Evolutionary conservation across 169 alveolate genomes (phyloP).

Genomic region (Toxoplasma gondii): DNA sequence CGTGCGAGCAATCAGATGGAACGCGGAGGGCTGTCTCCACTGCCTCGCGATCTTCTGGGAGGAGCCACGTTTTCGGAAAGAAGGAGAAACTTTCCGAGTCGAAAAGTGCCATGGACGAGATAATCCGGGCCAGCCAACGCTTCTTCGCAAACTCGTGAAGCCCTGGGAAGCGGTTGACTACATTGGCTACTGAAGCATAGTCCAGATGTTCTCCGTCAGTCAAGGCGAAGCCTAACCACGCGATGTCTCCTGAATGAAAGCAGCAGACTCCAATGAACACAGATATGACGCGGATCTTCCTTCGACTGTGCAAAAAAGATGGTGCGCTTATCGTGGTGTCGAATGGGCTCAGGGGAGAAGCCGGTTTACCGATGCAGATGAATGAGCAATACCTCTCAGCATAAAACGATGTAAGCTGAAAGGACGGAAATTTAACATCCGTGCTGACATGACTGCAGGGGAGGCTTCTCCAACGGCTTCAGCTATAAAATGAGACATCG

Average conservation of each 20-base stretch:
- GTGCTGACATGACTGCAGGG: too few species aligned
- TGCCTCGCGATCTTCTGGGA: conserved; percentile 53
- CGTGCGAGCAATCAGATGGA: not conserved
- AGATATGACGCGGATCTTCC: too few species aligned
- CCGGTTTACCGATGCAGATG: too few species aligned
- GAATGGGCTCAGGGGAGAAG: too few species aligned
- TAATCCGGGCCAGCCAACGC: conserved; percentile 48
- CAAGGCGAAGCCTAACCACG: conserved; percentile 44
- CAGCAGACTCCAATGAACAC: too few species aligned
- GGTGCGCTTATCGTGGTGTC: too few species aligned
- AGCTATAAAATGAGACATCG: too few species aligned
- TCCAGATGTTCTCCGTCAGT: conserved; percentile 47
- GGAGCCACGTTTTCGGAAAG: conserved; percentile 57
- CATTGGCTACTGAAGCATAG: not conserved
- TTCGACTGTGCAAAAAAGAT: too few species aligned
- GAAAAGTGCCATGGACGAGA: not conserved
- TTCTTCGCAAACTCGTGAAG: conserved; percentile 34
- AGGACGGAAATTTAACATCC: too few species aligned
- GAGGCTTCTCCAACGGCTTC: too few species aligned
- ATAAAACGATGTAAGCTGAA: too few species aligned
- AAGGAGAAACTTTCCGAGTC: conserved; percentile 37
- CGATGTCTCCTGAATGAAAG: conserved; percentile 33
- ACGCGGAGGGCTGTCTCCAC: not conserved
- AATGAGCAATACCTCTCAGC: too few species aligned
- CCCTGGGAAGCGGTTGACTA: conserved; percentile 58